phyloP scores from a whole-genome alignment of 352 stramenopile species.

The Phytophthora europaea region DNA sequence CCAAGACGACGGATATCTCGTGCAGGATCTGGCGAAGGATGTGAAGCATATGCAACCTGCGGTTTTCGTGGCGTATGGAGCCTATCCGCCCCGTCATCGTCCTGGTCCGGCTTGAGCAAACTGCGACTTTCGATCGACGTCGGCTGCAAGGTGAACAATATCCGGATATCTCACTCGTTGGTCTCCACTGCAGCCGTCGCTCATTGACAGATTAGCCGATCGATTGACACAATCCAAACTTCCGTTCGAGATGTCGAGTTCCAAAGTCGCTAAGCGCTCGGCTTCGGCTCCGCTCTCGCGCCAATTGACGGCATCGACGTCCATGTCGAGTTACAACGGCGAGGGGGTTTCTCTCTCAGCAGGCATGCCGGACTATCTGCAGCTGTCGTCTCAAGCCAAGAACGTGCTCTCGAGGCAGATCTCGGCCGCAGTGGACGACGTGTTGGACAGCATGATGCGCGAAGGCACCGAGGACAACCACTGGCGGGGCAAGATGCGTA shows the following conservation, averaged over 20 bases:
- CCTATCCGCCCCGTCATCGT: conserved; percentile 7
- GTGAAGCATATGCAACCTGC: conserved; percentile 16
- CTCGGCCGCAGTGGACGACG: conserved; percentile 42
- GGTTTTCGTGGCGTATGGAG: conserved; percentile 10
- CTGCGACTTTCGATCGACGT: conserved; percentile 22
- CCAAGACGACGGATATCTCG: neutral
- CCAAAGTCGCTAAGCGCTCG: conserved; percentile 19
- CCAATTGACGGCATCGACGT: conserved; percentile 23
- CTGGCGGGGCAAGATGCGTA: conserved; percentile 45
- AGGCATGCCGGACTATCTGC: conserved; percentile 27
- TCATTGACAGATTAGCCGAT: conserved; percentile 34
- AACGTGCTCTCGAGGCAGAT: conserved; percentile 40
- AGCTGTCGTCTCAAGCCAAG: conserved; percentile 34
- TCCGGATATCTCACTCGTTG: conserved; percentile 27
- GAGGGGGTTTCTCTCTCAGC: conserved; percentile 7
- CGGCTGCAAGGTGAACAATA: conserved; percentile 5
- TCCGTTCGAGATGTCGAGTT: conserved; percentile 16
- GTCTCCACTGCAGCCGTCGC: conserved; percentile 13
- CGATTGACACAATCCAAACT: conserved; percentile 8
- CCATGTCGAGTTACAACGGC: conserved; percentile 29
- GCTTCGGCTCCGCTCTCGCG: conserved; percentile 14
- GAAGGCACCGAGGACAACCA: conserved; percentile 40
- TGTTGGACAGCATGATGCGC: conserved; percentile 52
- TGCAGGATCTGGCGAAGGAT: conserved; percentile 19
- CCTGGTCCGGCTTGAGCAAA: conserved; percentile 16